Evolutionary conservation across 257 asterid species (phyloP), one percentile per base, ranked within the genome.

Genomic region (Euphrasia confusa): DNA sequence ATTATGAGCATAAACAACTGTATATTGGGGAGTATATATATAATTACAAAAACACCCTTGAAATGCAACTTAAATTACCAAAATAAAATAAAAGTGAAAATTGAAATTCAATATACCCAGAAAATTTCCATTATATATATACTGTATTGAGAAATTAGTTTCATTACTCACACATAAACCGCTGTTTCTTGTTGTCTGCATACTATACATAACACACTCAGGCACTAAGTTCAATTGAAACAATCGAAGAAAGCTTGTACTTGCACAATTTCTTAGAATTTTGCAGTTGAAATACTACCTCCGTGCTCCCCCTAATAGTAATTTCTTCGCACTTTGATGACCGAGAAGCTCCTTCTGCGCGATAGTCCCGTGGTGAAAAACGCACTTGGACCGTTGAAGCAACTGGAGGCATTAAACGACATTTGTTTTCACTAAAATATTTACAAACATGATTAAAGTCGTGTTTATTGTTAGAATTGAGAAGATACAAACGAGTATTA

Each of bases 361-460:
- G 86, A 72, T 90, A 87, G 67, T 90, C 93, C 48, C 93, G 89
- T 44, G 78, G 74, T n/a, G 73, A 66, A 67, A 66, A 76, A 78
- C 66, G 61, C 47, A 87, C 76, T 73, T 76, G 76, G 61, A 90
- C 84, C 2, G 68, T 80, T 2, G 91, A 77, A 21, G 24, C 74
- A 61, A 78, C 97, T 90, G 81, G 79, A 74, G 11, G 7, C 9
- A 24, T 50, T 17, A 59, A 21, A 44, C 39, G 64, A 53, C 21
- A 45, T 55, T 47, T 48, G 39, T 48, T 45, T 6, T 48, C 54
- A 14, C 4, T 14, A 48, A 7, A 44, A 44, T 44, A 44, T 44
- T 44, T 12, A 3, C 14, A 45, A 3, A 45, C 15, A 48, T 14
- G 4, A 44, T 11, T 44, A 44, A 44, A 44, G 5, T 11, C 15